A percentile compares a stretch with the other conserved stretches of the same genome.
Conservation (phyloP, 108 stramenopile genomes). For the Bacterosira constricta region DNA sequence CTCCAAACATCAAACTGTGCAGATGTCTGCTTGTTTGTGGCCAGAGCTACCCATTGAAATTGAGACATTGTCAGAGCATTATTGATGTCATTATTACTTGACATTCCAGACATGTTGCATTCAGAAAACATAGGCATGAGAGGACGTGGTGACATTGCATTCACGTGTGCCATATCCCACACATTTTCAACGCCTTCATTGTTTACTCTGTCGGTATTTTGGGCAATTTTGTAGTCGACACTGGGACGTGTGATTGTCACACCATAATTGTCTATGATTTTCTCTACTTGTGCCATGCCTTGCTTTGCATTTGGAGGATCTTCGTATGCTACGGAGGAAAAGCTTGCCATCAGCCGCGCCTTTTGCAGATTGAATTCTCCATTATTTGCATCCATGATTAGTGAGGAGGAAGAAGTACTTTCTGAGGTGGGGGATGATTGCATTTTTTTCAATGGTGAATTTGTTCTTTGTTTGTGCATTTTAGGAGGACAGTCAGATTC, state of each 20-base stretch:
- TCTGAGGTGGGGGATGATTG: too few relatives aligned
- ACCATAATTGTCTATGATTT: slow-evolving; percentile 4
- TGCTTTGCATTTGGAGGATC: slow-evolving; percentile 8
- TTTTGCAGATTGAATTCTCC: slow-evolving; percentile 13
- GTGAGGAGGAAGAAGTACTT: too few relatives aligned
- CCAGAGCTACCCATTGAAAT: slow-evolving; percentile 17
- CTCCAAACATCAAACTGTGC: slow-evolving; percentile 25
- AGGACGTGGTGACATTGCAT: slow-evolving; percentile 5
- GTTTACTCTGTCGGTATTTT: not conserved
- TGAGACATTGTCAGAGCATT: not conserved
- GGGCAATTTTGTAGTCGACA: not conserved
- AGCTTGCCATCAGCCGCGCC: slow-evolving; percentile 22
- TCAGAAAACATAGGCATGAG: slow-evolving; percentile 11
- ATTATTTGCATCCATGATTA: too few relatives aligned
- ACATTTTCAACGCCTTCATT: not conserved
- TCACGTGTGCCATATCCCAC: slow-evolving; percentile 17
- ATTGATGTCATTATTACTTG: not conserved
- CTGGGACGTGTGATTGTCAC: slow-evolving; percentile 1
- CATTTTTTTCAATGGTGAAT: too few relatives aligned
- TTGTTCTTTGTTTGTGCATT: too few relatives aligned
- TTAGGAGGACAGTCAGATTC: too few relatives aligned
- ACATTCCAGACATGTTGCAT: not conserved
- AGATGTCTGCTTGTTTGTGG: slow-evolving; percentile 2
- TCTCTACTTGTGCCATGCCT: not conserved
- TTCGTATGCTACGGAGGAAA: slow-evolving; percentile 19